phyloP scores from a whole-genome alignment of 1,139 yeast species.

The Suhomyces bokatorum region DNA sequence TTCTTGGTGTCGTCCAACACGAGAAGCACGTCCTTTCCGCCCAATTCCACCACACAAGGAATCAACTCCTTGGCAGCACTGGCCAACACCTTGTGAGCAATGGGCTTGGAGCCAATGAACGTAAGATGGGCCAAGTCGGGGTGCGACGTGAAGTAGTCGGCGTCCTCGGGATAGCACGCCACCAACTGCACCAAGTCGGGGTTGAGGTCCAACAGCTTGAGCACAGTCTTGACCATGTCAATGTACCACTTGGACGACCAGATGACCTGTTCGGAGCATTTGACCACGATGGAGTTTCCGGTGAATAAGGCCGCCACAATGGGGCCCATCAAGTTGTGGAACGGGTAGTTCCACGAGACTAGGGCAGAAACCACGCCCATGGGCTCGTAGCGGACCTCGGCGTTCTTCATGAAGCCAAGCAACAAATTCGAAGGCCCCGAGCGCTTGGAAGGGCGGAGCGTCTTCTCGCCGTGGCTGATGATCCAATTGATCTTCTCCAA shows the following conservation, averaged over 20 bases:
- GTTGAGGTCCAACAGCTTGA: constrained; percentile 70
- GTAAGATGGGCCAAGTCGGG: constrained; percentile 84
- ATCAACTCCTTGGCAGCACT: constrained; percentile 83
- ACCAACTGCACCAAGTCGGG: constrained; percentile 84
- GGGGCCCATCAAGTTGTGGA: constrained; percentile 91
- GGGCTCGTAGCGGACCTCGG: constrained; percentile 92
- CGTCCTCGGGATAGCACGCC: constrained; percentile 78
- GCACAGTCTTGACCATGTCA: constrained; percentile 64
- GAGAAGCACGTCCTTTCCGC: constrained; percentile 91
- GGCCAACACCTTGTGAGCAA: constrained; percentile 81
- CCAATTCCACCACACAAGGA: constrained; percentile 92
- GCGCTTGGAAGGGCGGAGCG: constrained; percentile 69
- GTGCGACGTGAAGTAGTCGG: constrained; percentile 82
- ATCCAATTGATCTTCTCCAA: constrained; percentile 92
- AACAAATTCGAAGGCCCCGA: constrained; percentile 86
- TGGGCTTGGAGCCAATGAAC: constrained; percentile 92
- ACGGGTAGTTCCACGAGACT: constrained; percentile 96
- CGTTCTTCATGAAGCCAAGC: constrained; percentile 72
- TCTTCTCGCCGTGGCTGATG: constrained; percentile 73
- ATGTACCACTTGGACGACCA: constrained; percentile 90
- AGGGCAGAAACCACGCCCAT: constrained; percentile 86
- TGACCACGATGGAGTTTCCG: constrained; percentile 87
- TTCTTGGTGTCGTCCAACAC: constrained; percentile 74
- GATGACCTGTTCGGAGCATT: constrained; percentile 92
- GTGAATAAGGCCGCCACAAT: constrained; percentile 82